Percentiles rank a stretch among this genome's conserved stretches.
phyloP scores from a whole-genome alignment of 305 asterid species.

The Rubia balearica region DNA sequence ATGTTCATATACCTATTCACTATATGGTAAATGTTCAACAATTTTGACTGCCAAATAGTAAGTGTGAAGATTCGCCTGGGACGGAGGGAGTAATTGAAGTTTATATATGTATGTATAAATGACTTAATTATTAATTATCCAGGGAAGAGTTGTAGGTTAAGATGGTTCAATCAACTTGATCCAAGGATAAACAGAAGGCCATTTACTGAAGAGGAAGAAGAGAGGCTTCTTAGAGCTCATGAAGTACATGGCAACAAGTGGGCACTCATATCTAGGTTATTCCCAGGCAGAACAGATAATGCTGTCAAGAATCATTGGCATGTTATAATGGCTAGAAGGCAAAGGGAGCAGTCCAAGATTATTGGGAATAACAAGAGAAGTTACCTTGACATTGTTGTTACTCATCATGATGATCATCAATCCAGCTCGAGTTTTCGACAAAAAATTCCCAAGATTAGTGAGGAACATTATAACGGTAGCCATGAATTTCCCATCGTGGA shows the following conservation, averaged over 20 bases:
- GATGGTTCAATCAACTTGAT: conserved; percentile 94
- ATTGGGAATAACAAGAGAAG: conserved; percentile 31
- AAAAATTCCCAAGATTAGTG: conserved; percentile 18
- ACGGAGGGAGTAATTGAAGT: too few relatives aligned
- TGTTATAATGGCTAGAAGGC: conserved; percentile 89
- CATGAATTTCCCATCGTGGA: conserved; percentile 35
- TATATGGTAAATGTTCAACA: too few relatives aligned
- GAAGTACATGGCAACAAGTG: conserved; percentile 80
- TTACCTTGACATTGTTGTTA: conserved; percentile 20
- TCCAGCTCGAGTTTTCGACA: conserved; percentile 29
- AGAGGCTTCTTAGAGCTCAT: conserved; percentile 73
- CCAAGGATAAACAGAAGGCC: conserved; percentile 90
- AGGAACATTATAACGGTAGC: conserved; percentile 29
- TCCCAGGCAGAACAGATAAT: conserved; percentile 92
- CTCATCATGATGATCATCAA: conserved; percentile 18
- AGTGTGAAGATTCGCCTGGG: too few relatives aligned
- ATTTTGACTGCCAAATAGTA: too few relatives aligned
- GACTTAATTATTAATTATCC: neutral
- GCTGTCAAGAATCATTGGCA: conserved; percentile 97
- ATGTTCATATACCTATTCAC: too few relatives aligned
- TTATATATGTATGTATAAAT: neutral
- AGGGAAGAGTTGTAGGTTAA: conserved; percentile 94
- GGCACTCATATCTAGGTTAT: conserved; percentile 87
- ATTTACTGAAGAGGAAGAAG: conserved; percentile 83
- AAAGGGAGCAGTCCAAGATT: conserved; percentile 64